Conservation (phyloP, 257 asterid species). For the Sherardia arvensis region DNA sequence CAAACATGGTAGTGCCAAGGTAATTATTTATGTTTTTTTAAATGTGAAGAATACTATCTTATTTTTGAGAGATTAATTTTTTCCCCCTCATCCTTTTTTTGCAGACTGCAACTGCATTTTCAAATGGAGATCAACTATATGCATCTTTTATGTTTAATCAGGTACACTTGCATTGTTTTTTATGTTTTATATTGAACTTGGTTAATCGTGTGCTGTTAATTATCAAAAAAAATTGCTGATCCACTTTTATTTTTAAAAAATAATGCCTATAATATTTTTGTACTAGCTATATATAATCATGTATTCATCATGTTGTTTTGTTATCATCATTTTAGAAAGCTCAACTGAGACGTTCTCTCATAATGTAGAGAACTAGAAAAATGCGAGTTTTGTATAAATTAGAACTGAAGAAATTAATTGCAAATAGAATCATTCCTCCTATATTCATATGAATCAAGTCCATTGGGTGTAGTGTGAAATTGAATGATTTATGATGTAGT, state of each 20-base stretch:
- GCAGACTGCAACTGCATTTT: constrained; percentile 87
- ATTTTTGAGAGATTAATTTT: constrained; percentile 21
- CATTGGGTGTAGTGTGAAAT: background rate
- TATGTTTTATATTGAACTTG: too few species aligned
- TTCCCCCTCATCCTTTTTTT: background rate
- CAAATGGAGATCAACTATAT: constrained; percentile 59
- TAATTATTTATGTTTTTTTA: too few species aligned
- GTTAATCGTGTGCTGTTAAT: too few species aligned
- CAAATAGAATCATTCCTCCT: background rate
- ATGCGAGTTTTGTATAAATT: background rate
- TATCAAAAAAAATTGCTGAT: too few species aligned
- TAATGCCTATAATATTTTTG: background rate
- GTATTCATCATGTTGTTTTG: too few species aligned
- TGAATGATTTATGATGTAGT: background rate
- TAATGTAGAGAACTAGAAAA: background rate
- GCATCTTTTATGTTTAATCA: constrained; percentile 78
- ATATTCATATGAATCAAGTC: background rate
- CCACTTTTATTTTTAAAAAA: background rate
- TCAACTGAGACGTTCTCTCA: too few species aligned
- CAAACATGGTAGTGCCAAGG: constrained; percentile 9
- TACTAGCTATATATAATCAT: background rate
- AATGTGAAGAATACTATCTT: background rate
- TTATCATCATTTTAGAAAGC: too few species aligned
- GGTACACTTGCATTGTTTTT: too few species aligned
- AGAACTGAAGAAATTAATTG: background rate